Conservation (phyloP, 2,329 filamentous ascomycete genomes). For the Nemania abortiva region DNA sequence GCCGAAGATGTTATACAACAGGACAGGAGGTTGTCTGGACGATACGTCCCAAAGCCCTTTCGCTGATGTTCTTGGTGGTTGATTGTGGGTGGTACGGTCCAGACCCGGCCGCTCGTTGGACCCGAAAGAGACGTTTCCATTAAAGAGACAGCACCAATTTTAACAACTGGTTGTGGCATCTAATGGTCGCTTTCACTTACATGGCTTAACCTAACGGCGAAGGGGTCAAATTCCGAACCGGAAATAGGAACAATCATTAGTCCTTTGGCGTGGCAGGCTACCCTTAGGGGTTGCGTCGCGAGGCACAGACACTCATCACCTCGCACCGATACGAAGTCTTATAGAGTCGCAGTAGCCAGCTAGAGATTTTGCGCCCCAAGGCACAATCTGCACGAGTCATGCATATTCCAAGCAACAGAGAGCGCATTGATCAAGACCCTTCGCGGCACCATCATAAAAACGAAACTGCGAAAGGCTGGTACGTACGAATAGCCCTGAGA, state of each 20-base stretch:
- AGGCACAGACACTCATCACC: neutral
- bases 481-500: neutral
- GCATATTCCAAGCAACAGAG: too few relatives aligned
- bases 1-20: slow-evolving; percentile 24
- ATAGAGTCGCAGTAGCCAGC: neutral
- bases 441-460: neutral
- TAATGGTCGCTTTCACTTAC: neutral
- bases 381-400: neutral
- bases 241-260: neutral
- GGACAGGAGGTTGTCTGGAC: slow-evolving; percentile 24
- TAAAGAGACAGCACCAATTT: slow-evolving; percentile 10
- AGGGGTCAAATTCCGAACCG: neutral
- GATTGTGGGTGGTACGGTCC: neutral
- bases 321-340: neutral
- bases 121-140: neutral
- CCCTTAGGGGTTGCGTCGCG: neutral
- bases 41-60: slow-evolving; percentile 11
- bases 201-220: neutral
- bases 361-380: neutral
- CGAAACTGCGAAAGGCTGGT: neutral
- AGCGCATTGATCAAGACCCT: too few relatives aligned
- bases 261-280: neutral
- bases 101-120: neutral
- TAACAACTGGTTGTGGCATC: neutral
- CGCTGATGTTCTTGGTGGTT: neutral